Conservation (phyloP, 2,329 filamentous ascomycete genomes). For the Aureobasidium mangrovei region DNA sequence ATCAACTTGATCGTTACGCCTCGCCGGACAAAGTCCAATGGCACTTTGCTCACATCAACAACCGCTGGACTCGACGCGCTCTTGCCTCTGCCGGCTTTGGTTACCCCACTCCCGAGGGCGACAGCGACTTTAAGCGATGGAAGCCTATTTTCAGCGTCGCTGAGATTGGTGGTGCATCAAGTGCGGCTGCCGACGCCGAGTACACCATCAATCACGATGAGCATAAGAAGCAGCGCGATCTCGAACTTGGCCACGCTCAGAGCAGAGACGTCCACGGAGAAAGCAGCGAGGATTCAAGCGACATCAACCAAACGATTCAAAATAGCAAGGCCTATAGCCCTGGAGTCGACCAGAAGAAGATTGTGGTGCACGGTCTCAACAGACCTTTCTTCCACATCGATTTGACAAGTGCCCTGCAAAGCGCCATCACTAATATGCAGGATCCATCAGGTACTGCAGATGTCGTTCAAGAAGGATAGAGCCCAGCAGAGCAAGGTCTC, state of each 20-base stretch:
- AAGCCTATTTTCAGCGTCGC: slow-evolving; percentile 93
- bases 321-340: slow-evolving; percentile 36
- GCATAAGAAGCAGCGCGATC: slow-evolving; percentile 25
- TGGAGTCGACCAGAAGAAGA: slow-evolving; percentile 33
- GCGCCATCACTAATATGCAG: slow-evolving; percentile 66
- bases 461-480: slow-evolving; percentile 2
- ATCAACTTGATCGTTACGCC: slow-evolving; percentile 82
- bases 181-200: slow-evolving; percentile 62
- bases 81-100: slow-evolving; percentile 83
- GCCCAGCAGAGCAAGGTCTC: background rate
- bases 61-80: slow-evolving; percentile 88
- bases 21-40: slow-evolving; percentile 78
- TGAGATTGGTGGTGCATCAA: slow-evolving; percentile 65
- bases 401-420: slow-evolving; percentile 78
- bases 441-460: background rate
- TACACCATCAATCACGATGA: slow-evolving; percentile 48
- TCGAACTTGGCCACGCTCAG: slow-evolving; percentile 25
- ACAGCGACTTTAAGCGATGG: slow-evolving; percentile 59
- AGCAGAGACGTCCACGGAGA: slow-evolving; percentile 17
- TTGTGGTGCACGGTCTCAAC: slow-evolving; percentile 77
- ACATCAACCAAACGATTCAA: slow-evolving; percentile 30
- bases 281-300: slow-evolving; percentile 19
- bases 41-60: slow-evolving; percentile 92
- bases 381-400: slow-evolving; percentile 91
- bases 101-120: slow-evolving; percentile 54